Evolutionary conservation across 169 alveolate genomes (phyloP).

Genomic region (Perkinsus chesapeaki): DNA sequence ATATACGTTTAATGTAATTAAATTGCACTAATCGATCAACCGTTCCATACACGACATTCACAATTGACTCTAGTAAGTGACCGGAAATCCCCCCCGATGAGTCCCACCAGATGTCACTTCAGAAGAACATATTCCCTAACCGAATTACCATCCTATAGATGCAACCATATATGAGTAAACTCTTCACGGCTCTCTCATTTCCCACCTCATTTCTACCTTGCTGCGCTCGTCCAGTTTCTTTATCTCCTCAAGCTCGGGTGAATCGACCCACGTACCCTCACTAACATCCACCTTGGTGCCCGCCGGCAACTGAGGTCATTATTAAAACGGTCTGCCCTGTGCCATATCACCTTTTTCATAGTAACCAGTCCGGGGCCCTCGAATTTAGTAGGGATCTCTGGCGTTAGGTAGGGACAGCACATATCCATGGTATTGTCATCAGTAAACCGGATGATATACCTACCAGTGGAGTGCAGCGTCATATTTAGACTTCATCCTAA

Average conservation of each 20-base stretch:
- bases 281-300: neutral
- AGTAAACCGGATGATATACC: neutral
- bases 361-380: neutral
- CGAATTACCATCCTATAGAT: too few species aligned
- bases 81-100: too few species aligned
- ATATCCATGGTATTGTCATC: neutral
- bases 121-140: neutral
- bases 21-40: too few species aligned
- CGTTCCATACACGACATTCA: too few species aligned
- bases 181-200: too few species aligned
- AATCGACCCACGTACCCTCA: neutral
- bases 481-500: neutral
- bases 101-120: neutral
- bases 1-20: too few species aligned
- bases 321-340: too few species aligned
- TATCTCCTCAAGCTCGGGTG: neutral
- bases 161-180: too few species aligned
- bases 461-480: neutral
- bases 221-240: neutral
- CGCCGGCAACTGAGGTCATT: neutral
- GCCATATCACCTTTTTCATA: neutral
- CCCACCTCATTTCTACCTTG: neutral
- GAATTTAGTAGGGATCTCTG: neutral
- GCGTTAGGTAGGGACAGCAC: neutral
- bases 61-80: too few species aligned